Conservation (phyloP, 805 yeast genomes). For the Yarrowia sp. region DNA sequence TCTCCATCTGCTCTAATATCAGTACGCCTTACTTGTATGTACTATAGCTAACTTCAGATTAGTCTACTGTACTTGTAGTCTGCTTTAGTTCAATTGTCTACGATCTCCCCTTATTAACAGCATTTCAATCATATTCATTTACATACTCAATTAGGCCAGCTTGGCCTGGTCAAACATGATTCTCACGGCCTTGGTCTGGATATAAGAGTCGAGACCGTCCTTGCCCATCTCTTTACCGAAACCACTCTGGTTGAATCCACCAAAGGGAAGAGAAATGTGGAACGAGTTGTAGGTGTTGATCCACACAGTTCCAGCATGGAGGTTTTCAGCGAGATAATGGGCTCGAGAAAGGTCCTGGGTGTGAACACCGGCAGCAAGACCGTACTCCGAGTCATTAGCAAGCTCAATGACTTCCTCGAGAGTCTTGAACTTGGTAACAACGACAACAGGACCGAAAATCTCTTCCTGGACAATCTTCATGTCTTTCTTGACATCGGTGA, state of each 20-base stretch:
- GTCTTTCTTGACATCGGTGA: conserved; percentile 68
- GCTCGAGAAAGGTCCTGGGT: conserved; percentile 71
- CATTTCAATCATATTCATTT: background rate
- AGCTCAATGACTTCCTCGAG: conserved; percentile 70
- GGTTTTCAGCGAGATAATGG: conserved; percentile 64
- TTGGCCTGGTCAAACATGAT: conserved; percentile 49
- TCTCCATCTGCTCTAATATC: too few relatives aligned
- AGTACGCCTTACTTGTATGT: too few relatives aligned
- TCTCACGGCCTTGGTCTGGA: conserved; percentile 78
- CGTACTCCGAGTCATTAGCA: conserved; percentile 78
- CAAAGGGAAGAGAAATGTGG: conserved; percentile 73
- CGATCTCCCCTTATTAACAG: too few relatives aligned
- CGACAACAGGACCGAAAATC: conserved; percentile 87
- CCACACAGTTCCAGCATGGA: conserved; percentile 74
- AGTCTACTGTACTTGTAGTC: too few relatives aligned
- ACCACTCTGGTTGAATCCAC: conserved; percentile 82
- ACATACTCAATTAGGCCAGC: background rate
- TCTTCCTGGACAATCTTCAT: conserved; percentile 79
- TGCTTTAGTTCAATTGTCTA: background rate
- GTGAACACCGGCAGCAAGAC: conserved; percentile 84
- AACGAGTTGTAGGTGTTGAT: conserved; percentile 72
- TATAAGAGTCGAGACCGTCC: conserved; percentile 71
- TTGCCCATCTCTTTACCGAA: conserved; percentile 83
- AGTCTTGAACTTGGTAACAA: conserved; percentile 66
- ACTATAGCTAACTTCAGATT: too few relatives aligned